These are phyloP conservation scores for Metschnikowia continentalis DNA, from an alignment of 805 yeast species.

Conservation along the genomic window DNA sequence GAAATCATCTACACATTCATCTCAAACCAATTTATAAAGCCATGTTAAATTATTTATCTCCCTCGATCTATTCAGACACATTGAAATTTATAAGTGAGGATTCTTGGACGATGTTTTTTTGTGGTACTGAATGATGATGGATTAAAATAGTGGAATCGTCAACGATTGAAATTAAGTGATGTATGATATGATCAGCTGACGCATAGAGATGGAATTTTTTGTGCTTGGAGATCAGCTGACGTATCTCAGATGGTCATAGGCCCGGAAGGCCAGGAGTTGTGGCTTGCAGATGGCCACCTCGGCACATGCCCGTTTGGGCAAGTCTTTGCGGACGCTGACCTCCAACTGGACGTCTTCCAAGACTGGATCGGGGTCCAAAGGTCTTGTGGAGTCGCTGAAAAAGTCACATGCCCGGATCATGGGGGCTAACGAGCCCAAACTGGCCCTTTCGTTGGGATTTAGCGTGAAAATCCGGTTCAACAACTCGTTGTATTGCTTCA, in stretches of 20 bases:
- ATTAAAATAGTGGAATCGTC: too few relatives aligned
- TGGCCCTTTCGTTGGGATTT: constrained; percentile 47
- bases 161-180: too few relatives aligned
- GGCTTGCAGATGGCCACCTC: background rate
- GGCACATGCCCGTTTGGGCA: background rate
- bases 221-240: background rate
- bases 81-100: too few relatives aligned
- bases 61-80: too few relatives aligned
- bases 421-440: constrained; percentile 35
- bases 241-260: background rate
- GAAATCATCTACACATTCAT: too few relatives aligned
- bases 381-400: constrained; percentile 20
- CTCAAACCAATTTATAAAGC: too few relatives aligned
- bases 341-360: background rate
- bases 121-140: too few relatives aligned
- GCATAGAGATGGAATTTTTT: too few relatives aligned
- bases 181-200: too few relatives aligned
- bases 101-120: too few relatives aligned
- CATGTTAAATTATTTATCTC: too few relatives aligned
- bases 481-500: constrained; percentile 54
- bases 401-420: constrained; percentile 34
- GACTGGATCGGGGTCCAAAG: background rate
- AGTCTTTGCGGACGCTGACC: background rate
- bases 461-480: constrained; percentile 42
- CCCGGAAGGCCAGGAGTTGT: background rate